Conservation (phyloP, 2,329 filamentous ascomycete genomes). For the Trichoderma cornu-damae region DNA sequence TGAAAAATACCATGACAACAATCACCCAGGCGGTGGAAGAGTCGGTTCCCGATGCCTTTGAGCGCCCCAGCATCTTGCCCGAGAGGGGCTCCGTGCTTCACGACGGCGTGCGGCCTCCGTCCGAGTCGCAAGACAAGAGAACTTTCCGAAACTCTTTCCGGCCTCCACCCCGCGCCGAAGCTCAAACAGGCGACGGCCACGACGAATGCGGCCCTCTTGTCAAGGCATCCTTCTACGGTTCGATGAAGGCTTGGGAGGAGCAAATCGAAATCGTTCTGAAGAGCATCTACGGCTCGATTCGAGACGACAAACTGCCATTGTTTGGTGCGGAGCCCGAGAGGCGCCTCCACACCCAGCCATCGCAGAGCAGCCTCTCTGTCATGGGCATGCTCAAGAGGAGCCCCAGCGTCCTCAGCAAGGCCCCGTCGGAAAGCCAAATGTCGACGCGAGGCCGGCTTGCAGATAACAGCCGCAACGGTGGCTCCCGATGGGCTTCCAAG, state of each 20-base stretch:
- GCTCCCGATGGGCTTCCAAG: slow-evolving; percentile 76
- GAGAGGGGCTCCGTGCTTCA: slow-evolving; percentile 35
- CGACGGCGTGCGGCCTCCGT: slow-evolving; percentile 31
- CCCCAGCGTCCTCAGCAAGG: slow-evolving; percentile 88
- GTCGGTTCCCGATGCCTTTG: slow-evolving; percentile 62
- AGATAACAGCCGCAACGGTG: slow-evolving; percentile 49
- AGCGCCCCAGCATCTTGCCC: slow-evolving; percentile 52
- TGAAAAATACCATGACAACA: slow-evolving; percentile 93
- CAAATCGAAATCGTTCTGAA: slow-evolving; percentile 90
- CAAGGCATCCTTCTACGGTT: slow-evolving; percentile 67
- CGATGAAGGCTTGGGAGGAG: slow-evolving; percentile 75
- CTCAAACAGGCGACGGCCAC: slow-evolving; percentile 35
- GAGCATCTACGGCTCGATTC: slow-evolving; percentile 85
- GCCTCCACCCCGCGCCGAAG: slow-evolving; percentile 44
- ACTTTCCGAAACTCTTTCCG: slow-evolving; percentile 47
- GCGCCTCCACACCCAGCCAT: slow-evolving; percentile 34
- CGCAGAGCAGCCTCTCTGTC: slow-evolving; percentile 64
- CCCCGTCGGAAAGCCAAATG: slow-evolving; percentile 73
- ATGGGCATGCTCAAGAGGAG: slow-evolving; percentile 74
- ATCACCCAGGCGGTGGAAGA: slow-evolving; percentile 73
- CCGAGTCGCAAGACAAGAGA: slow-evolving; percentile 37
- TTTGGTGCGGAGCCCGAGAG: slow-evolving; percentile 61
- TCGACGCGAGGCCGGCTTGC: slow-evolving; percentile 65
- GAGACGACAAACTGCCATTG: slow-evolving; percentile 77
- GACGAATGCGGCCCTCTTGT: slow-evolving; percentile 72